Conservation (phyloP, 257 asterid genomes). For the Nicotiana sylvestris region DNA sequence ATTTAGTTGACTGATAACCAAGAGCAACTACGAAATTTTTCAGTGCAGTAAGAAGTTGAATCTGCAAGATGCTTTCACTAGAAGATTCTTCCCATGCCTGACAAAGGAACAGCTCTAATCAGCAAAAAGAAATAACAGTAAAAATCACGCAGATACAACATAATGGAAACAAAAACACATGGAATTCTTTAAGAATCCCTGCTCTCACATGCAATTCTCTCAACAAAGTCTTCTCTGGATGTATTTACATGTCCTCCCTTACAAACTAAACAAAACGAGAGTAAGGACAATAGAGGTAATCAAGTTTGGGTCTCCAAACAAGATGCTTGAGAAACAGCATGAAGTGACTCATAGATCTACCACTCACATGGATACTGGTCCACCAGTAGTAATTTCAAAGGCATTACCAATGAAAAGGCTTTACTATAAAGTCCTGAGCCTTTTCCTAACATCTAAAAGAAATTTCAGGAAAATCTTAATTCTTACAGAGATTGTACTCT, state of each 20-base stretch:
- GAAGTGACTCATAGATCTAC: neutral
- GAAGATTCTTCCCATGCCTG: conserved; percentile 97
- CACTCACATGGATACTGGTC: neutral
- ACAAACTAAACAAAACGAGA: neutral
- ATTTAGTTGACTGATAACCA: conserved; percentile 76
- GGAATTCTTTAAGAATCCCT: neutral
- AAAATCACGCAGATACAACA: neutral
- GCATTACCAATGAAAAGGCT: neutral
- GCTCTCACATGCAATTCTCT: neutral
- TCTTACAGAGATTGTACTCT: neutral
- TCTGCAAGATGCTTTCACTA: conserved; percentile 96
- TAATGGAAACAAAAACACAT: neutral
- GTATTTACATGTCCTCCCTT: neutral
- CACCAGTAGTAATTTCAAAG: no score
- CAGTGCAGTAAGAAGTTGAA: conserved; percentile 92
- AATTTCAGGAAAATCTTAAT: neutral
- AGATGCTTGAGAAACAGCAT: neutral
- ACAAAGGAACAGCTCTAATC: conserved; percentile 15
- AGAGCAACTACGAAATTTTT: conserved; percentile 87
- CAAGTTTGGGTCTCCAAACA: neutral
- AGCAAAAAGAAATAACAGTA: conserved; percentile 15
- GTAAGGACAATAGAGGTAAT: neutral
- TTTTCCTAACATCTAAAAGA: neutral
- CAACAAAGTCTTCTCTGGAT: neutral
- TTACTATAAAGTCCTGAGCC: neutral